phyloP scores from a whole-genome alignment of 106 monocot genomes.

The Dioscorea dumetorum region DNA sequence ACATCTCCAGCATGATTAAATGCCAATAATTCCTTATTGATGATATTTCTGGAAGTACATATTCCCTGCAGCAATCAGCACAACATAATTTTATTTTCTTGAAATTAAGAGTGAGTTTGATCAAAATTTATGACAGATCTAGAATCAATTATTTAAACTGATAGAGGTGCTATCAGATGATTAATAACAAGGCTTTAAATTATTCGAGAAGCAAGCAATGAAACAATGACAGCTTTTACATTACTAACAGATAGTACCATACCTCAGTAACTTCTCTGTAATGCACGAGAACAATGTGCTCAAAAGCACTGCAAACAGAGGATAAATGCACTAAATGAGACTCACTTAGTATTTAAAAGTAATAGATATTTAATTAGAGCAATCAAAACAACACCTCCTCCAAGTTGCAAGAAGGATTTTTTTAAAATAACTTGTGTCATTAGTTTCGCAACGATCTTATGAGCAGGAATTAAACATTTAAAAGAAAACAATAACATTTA shows the following conservation, averaged over 20 bases:
- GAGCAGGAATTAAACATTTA: not conserved
- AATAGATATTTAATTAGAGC: not conserved
- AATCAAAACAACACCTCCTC: not conserved
- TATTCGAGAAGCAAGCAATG: not conserved
- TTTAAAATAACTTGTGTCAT: not conserved
- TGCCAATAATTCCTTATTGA: not conserved
- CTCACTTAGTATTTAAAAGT: not conserved
- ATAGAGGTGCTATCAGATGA: not conserved
- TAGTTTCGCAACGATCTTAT: no score
- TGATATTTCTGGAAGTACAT: conserved; percentile 8
- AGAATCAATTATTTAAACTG: not conserved
- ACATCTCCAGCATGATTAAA: not conserved
- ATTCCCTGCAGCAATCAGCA: conserved; percentile 13
- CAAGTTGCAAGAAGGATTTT: not conserved
- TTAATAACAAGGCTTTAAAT: not conserved
- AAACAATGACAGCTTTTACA: not conserved
- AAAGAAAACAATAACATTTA: no score
- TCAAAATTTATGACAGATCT: not conserved
- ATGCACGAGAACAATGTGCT: conserved; percentile 92
- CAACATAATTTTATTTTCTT: conserved; percentile 40
- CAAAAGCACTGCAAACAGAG: conserved; percentile 62
- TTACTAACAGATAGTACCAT: conserved; percentile 16
- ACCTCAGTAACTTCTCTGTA: conserved; percentile 91
- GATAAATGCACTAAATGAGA: not conserved
- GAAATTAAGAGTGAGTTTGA: conserved; percentile 31